A percentile compares a stretch with the other conserved stretches of the same genome.
These are phyloP conservation scores for Ceratobasidium sp. DNA, from an alignment of 1,284 basidiomycete genomes.

Conservation along the genomic window DNA sequence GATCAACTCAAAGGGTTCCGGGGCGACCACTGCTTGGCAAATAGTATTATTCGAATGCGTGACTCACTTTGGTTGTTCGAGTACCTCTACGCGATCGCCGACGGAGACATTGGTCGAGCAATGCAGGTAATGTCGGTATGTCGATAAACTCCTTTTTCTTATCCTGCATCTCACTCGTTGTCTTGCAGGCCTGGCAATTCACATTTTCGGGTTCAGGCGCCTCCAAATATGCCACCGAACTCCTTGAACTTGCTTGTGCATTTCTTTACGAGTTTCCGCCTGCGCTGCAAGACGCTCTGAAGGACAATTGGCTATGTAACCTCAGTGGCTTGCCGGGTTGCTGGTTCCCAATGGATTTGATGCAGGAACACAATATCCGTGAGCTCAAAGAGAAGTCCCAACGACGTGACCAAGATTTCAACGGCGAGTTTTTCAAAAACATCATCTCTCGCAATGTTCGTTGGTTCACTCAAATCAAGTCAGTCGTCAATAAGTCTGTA, in stretches of 20 bases:
- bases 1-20: too few species aligned
- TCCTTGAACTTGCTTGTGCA: not conserved
- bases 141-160: not conserved
- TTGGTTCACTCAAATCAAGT: not conserved
- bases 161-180: not conserved
- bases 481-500: not conserved
- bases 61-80: not conserved
- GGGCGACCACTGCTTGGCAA: constrained; percentile 1
- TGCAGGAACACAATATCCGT: constrained; percentile 13
- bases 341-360: constrained; percentile 10
- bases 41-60: constrained; percentile 3
- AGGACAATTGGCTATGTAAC: constrained; percentile 17
- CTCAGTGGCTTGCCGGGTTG: not conserved
- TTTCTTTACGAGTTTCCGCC: constrained; percentile 1
- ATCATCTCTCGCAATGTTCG: constrained; percentile 1
- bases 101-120: constrained; percentile 17
- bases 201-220: not conserved
- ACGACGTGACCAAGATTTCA: constrained; percentile 2
- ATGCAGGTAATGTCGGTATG: constrained; percentile 14
- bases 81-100: not conserved
- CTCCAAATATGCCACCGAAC: constrained; percentile 5
- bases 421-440: not conserved
- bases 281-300: not conserved
- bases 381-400: constrained; percentile 4
- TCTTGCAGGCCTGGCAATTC: not conserved